phyloP scores from a whole-genome alignment of 768 basidiomycete species.

The Ephemerocybe angulata region DNA sequence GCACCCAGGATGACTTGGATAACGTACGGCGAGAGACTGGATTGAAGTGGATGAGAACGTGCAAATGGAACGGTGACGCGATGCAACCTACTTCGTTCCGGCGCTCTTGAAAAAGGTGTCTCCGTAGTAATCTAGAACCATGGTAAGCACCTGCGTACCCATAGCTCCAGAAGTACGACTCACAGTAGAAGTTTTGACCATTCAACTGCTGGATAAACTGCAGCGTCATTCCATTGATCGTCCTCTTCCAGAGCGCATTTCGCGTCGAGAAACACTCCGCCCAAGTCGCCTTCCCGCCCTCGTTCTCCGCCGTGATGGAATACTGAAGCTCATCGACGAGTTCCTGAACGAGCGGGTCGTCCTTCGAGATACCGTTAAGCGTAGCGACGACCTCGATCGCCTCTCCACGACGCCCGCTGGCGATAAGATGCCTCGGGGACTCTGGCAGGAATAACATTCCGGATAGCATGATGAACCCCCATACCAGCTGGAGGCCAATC shows the following conservation, averaged over 20 bases:
- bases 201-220: conserved; percentile 81
- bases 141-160: not conserved
- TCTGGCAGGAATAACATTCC: conserved; percentile 77
- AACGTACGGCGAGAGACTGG: conserved; percentile 62
- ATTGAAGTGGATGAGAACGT: not conserved
- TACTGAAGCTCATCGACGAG: conserved; percentile 60
- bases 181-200: conserved; percentile 80
- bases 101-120: conserved; percentile 78
- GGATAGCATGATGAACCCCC: conserved; percentile 63
- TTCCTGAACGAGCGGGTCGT: conserved; percentile 58
- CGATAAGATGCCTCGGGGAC: conserved; percentile 72
- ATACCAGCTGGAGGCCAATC: conserved; percentile 69
- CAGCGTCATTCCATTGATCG: conserved; percentile 75
- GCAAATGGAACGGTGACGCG: not conserved
- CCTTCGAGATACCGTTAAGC: conserved; percentile 58
- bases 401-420: not conserved
- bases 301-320: conserved; percentile 69
- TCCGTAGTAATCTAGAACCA: conserved; percentile 69
- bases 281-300: conserved; percentile 79
- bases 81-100: conserved; percentile 50
- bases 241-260: conserved; percentile 70
- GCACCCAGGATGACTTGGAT: conserved; percentile 72
- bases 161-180: conserved; percentile 14
- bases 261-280: conserved; percentile 69
- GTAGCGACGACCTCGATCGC: conserved; percentile 48